Conservation (phyloP, 2,329 filamentous ascomycete species). For the Lojkania enalia region DNA sequence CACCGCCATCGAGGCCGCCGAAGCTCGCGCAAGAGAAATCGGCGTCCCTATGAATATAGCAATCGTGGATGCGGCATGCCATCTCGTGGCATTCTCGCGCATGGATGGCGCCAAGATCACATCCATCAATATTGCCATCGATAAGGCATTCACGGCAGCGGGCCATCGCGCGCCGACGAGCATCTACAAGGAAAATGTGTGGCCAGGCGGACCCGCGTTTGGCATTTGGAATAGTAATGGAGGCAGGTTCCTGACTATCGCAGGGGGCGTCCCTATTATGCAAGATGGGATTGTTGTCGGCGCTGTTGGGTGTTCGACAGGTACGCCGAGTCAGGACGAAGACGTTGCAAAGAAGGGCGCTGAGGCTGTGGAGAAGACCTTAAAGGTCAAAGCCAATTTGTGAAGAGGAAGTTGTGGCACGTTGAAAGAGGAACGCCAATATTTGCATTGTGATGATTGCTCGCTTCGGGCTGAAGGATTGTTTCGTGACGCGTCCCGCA, state of each 20-base stretch:
- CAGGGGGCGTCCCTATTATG: conserved; percentile 57
- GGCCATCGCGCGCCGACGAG: conserved; percentile 58
- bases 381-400: conserved; percentile 39
- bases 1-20: conserved; percentile 40
- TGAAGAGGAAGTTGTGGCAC: conserved; percentile 18
- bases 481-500: too few species aligned
- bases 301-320: conserved; percentile 59
- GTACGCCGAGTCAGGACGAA: conserved; percentile 58
- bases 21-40: conserved; percentile 42
- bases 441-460: too few species aligned
- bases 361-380: conserved; percentile 50
- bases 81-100: conserved; percentile 53
- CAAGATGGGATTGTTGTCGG: conserved; percentile 55
- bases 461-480: too few species aligned
- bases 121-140: conserved; percentile 66
- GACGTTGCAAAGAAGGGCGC: conserved; percentile 57
- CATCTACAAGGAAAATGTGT: conserved; percentile 57
- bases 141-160: conserved; percentile 62
- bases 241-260: conserved; percentile 58
- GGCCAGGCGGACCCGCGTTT: conserved; percentile 57
- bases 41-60: conserved; percentile 55
- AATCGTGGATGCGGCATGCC: conserved; percentile 50
- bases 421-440: too few species aligned
- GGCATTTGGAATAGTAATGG: conserved; percentile 58
- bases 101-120: conserved; percentile 55